Evolutionary conservation across 257 asterid species (phyloP).

Genomic region (Penstemon davidsonii): DNA sequence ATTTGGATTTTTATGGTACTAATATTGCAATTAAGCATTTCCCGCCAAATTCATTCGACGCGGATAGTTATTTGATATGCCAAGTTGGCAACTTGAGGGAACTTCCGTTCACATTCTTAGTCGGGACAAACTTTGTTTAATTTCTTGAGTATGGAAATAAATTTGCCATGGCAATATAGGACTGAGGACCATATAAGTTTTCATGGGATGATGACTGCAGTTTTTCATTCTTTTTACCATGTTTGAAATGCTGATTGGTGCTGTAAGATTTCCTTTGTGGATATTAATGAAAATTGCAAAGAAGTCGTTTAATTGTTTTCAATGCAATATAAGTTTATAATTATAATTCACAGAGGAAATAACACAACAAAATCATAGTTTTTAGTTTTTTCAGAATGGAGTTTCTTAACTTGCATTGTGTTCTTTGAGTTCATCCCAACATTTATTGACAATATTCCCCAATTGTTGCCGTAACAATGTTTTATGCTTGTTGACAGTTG

Average conservation of each 20-base stretch:
- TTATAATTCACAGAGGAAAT: neutral
- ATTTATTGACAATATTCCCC: neutral
- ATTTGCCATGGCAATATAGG: no score
- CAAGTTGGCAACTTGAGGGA: no score
- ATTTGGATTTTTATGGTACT: no score
- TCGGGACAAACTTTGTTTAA: no score
- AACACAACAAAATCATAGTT: neutral
- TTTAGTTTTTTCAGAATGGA: neutral
- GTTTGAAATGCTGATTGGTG: neutral
- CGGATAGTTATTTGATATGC: no score
- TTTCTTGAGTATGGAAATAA: no score
- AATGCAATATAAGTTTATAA: neutral
- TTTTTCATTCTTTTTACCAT: no score
- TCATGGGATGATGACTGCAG: no score
- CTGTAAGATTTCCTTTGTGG: neutral
- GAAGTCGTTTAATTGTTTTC: constrained; percentile 3
- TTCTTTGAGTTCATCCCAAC: neutral
- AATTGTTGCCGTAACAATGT: constrained; percentile 7
- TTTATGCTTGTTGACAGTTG: constrained; percentile 47
- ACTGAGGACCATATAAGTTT: no score
- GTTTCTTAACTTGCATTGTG: neutral
- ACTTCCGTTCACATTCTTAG: no score
- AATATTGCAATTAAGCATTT: no score
- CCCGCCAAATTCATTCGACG: no score
- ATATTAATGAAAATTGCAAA: neutral